These are phyloP conservation scores for Glarea lozoyensis DNA, from an alignment of 495 filamentous ascomycete species.

Conservation along the genomic window DNA sequence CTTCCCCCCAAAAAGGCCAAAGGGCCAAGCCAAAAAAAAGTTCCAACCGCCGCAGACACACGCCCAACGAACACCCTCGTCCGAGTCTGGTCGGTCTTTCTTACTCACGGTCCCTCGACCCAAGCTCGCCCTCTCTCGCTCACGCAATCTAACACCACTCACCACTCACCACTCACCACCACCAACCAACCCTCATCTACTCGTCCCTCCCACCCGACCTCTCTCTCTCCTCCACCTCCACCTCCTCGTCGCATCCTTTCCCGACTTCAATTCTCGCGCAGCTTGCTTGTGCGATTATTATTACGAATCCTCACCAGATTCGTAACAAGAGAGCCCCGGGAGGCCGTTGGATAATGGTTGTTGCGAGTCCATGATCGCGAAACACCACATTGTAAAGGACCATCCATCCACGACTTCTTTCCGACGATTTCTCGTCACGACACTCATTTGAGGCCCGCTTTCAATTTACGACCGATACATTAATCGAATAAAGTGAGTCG, in stretches of 20 bases:
- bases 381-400: slow-evolving; percentile 1
- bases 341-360: slow-evolving; percentile 23
- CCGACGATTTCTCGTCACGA: slow-evolving; percentile 31
- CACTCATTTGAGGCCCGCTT: slow-evolving; percentile 32
- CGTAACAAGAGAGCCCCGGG: slow-evolving; percentile 18
- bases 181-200: slow-evolving; percentile 1
- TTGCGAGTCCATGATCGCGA: slow-evolving; percentile 15
- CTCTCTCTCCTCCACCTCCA: slow-evolving; percentile 4
- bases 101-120: background rate
- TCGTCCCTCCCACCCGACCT: slow-evolving; percentile 5
- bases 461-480: slow-evolving; percentile 13
- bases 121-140: background rate
- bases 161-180: slow-evolving; percentile 1
- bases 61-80: background rate
- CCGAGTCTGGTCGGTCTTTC: too few species aligned
- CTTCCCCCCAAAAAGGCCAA: background rate
- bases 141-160: background rate
- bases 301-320: slow-evolving; percentile 7
- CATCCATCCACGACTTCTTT: slow-evolving; percentile 5
- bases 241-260: slow-evolving; percentile 4
- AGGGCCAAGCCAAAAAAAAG: too few species aligned
- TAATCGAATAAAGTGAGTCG: slow-evolving; percentile 20
- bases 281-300: slow-evolving; percentile 15
- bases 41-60: background rate
- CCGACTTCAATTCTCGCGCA: slow-evolving; percentile 12